Evolutionary conservation across 129 eudicot genomes (phyloP).

Genomic region (Mikania micrantha): DNA sequence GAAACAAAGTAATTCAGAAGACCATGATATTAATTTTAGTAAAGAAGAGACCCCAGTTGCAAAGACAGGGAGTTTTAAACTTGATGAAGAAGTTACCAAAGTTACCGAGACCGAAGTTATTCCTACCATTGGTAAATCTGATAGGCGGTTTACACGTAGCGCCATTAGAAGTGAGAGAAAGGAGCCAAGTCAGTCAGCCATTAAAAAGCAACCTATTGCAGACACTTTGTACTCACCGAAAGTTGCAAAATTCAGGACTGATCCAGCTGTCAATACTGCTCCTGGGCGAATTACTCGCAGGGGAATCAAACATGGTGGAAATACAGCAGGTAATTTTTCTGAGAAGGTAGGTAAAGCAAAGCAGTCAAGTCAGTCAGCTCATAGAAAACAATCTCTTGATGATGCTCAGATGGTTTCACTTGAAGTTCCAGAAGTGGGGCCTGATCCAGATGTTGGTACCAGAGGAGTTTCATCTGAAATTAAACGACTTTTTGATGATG

Average conservation of each 20-base stretch:
- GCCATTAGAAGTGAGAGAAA: constrained; percentile 18
- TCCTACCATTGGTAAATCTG: constrained; percentile 13
- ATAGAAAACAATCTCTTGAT: background rate
- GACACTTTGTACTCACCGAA: background rate
- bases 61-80: background rate
- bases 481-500: background rate
- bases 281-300: constrained; percentile 23
- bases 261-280: constrained; percentile 17
- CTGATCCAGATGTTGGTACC: background rate
- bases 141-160: constrained; percentile 15
- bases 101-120: background rate
- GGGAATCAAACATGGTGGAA: background rate
- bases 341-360: constrained; percentile 21
- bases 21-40: background rate
- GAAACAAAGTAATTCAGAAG: background rate
- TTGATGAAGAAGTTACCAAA: background rate
- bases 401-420: constrained; percentile 19
- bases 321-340: background rate
- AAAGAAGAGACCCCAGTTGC: background rate
- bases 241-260: background rate
- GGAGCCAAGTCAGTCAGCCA: constrained; percentile 13
- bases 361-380: constrained; percentile 4
- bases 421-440: constrained; percentile 16
- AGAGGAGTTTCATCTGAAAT: background rate
- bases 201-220: background rate